Evolutionary conservation across 768 basidiomycete genomes (phyloP).

Genomic region (Lanmaoa pseudosensibilis): DNA sequence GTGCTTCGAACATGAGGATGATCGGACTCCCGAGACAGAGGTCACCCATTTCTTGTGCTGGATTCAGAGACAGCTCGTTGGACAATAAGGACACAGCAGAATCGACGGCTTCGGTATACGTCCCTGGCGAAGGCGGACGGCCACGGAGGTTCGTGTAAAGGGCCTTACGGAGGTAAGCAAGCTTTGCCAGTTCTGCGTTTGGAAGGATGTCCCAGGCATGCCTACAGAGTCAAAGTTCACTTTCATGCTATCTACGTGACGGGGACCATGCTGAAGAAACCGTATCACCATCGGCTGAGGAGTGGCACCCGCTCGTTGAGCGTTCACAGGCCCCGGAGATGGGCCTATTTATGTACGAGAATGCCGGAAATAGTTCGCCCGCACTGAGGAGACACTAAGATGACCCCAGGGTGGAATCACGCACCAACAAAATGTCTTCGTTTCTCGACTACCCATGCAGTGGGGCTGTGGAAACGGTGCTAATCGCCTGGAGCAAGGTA

Average conservation of each 20-base stretch:
- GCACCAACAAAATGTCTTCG: constrained; percentile 92
- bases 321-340: constrained; percentile 90
- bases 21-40: constrained; percentile 95
- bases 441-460: constrained; percentile 96
- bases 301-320: constrained; percentile 97
- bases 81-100: constrained; percentile 78
- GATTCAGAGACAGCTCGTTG: constrained; percentile 80
- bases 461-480: constrained; percentile 94
- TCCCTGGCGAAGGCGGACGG: constrained; percentile 67
- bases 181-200: background rate
- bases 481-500: constrained; percentile 99
- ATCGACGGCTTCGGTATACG: constrained; percentile 92
- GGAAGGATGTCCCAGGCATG: background rate
- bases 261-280: constrained; percentile 97
- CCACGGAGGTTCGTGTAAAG: constrained; percentile 88
- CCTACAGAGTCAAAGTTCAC: constrained; percentile 88
- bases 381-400: too few relatives aligned
- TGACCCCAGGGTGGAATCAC: constrained; percentile 30
- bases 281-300: constrained; percentile 90
- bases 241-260: too few relatives aligned
- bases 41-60: constrained; percentile 96
- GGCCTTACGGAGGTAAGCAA: constrained; percentile 44
- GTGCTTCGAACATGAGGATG: constrained; percentile 97
- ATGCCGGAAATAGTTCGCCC: constrained; percentile 95
- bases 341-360: too few relatives aligned